Conservation (phyloP, 257 asterid genomes). For the Lavandula angustifolia region DNA sequence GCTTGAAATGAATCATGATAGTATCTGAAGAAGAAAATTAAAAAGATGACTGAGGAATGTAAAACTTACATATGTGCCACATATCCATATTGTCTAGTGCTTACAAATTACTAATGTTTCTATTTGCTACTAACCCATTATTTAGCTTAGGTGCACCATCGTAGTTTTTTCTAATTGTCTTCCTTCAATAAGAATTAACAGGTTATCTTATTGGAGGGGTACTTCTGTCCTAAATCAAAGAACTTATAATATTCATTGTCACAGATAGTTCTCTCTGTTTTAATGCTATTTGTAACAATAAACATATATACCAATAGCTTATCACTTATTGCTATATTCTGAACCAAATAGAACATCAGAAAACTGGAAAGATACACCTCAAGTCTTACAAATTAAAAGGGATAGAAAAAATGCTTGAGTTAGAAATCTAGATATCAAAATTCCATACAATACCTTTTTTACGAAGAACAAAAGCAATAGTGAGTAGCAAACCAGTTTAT, state of each 20-base stretch:
- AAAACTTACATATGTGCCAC: neutral
- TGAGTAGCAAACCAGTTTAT: no score
- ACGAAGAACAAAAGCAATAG: no score
- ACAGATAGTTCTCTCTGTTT: neutral
- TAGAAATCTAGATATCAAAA: no score
- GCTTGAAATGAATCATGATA: slow-evolving; percentile 1
- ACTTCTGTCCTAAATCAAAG: neutral
- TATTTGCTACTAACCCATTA: slow-evolving; percentile 14
- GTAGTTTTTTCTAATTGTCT: neutral
- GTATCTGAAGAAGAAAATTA: neutral
- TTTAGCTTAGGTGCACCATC: neutral
- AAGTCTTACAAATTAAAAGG: neutral
- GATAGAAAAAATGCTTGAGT: neutral
- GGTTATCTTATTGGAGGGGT: neutral
- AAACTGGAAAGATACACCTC: neutral
- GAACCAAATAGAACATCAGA: slow-evolving; percentile 3
- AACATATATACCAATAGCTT: slow-evolving; percentile 8
- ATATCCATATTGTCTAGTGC: neutral
- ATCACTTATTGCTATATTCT: neutral
- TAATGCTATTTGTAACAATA: neutral
- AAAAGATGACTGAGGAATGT: neutral
- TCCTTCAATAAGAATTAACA: slow-evolving; percentile 2
- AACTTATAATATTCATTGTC: neutral
- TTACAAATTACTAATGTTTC: slow-evolving; percentile 13
- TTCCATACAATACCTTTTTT: no score